Percentiles rank a stretch among this genome's conserved stretches.
Evolutionary conservation across 495 filamentous ascomycete species (phyloP).

Genomic region (Astrothelium subdiscretum): DNA sequence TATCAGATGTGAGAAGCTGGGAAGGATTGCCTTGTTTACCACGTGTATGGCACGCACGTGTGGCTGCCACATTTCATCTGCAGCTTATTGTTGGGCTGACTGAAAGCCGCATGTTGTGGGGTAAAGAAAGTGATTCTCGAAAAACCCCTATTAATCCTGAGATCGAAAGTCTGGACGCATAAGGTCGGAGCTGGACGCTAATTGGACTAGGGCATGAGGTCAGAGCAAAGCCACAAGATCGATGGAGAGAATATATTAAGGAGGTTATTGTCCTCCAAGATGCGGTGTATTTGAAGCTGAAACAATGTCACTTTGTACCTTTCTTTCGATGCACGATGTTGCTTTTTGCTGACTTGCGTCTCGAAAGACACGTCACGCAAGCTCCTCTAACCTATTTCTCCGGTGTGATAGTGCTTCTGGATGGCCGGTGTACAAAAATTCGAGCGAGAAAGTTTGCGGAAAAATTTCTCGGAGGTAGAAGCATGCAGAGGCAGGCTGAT

Average conservation of each 20-base stretch:
- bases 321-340: background rate
- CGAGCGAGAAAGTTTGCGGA: background rate
- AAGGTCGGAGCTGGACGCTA: too few species aligned
- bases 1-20: background rate
- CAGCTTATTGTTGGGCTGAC: background rate
- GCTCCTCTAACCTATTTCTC: background rate
- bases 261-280: too few species aligned
- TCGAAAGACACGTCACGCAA: background rate
- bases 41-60: background rate
- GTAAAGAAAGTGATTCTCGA: too few species aligned
- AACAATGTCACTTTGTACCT: background rate
- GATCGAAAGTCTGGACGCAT: too few species aligned
- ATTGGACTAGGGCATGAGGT: too few species aligned
- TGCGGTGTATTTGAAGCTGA: background rate
- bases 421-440: background rate
- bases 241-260: too few species aligned
- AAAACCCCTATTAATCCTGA: too few species aligned
- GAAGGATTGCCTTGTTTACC: background rate
- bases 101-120: background rate
- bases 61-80: background rate
- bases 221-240: too few species aligned
- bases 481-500: too few species aligned
- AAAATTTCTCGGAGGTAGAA: too few species aligned
- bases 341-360: background rate
- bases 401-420: background rate